These are phyloP conservation scores for Fusarium setosum DNA, from an alignment of 2,329 filamentous ascomycete genomes.

Conservation along the genomic window DNA sequence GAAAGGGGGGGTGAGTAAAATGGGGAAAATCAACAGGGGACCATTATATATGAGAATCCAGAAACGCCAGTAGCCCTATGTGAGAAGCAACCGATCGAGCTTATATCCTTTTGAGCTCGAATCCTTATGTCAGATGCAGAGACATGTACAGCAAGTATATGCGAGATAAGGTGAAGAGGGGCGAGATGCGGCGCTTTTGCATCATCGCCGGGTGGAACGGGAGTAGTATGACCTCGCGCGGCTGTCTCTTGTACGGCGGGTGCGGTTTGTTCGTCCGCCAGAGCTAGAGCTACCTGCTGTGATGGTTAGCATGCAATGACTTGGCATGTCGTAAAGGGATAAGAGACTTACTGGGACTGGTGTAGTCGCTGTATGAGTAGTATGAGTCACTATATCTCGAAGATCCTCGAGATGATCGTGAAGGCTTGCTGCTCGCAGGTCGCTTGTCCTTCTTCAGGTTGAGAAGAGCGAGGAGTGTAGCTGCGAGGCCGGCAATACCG, in stretches of 20 bases:
- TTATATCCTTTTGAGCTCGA: conserved; percentile 33
- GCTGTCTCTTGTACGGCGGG: conserved; percentile 47
- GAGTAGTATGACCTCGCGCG: conserved; percentile 49
- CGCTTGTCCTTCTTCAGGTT: conserved; percentile 65
- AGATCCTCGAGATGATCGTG: conserved; percentile 53
- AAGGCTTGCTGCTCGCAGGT: conserved; percentile 52
- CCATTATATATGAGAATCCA: conserved; percentile 38
- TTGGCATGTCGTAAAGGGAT: background rate
- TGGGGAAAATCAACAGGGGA: conserved; percentile 7
- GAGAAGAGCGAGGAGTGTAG: conserved; percentile 65
- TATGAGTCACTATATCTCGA: conserved; percentile 65
- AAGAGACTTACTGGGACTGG: conserved; percentile 62
- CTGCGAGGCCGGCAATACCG: conserved; percentile 62
- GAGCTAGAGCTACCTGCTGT: conserved; percentile 59
- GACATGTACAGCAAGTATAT: conserved; percentile 40
- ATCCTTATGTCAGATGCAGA: conserved; percentile 32
- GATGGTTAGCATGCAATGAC: conserved; percentile 31
- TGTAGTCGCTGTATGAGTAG: conserved; percentile 63
- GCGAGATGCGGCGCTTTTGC: conserved; percentile 12
- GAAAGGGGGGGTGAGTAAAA: background rate
- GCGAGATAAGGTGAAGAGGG: conserved; percentile 8
- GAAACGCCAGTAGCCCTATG: conserved; percentile 41
- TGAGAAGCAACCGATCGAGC: conserved; percentile 34
- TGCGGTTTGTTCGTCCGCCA: conserved; percentile 54
- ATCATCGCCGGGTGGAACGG: conserved; percentile 39